Evolutionary conservation across 225 moss, liverwort and hornwort species (phyloP).

Genomic region (Pleurozium schreberi): DNA sequence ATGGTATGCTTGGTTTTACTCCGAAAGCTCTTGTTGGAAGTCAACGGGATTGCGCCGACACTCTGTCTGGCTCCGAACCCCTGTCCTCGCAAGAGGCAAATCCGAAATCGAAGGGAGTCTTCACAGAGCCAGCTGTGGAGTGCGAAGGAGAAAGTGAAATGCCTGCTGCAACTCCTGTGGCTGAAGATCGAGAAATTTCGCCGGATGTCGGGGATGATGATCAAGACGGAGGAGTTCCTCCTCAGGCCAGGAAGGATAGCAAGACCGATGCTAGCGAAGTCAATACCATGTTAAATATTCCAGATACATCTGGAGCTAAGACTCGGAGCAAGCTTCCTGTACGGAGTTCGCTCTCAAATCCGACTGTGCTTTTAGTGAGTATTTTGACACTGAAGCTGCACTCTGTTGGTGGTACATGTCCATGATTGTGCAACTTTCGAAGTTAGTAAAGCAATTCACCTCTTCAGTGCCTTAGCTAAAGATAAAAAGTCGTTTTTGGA

Average conservation of each 20-base stretch:
- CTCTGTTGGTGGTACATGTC: background rate
- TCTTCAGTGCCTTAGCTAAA: background rate
- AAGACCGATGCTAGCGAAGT: slow-evolving; percentile 53
- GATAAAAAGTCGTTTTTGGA: background rate
- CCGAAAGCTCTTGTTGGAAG: slow-evolving; percentile 24
- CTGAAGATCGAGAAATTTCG: slow-evolving; percentile 28
- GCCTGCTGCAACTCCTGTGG: slow-evolving; percentile 13
- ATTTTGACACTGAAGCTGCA: background rate
- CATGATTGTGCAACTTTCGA: background rate
- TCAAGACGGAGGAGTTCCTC: slow-evolving; percentile 11
- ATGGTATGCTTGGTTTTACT: slow-evolving; percentile 49
- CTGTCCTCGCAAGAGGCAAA: slow-evolving; percentile 32
- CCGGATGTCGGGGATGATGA: slow-evolving; percentile 28
- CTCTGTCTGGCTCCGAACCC: slow-evolving; percentile 36
- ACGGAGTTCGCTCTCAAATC: slow-evolving; percentile 22
- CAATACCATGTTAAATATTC: slow-evolving; percentile 47
- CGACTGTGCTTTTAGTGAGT: slow-evolving; percentile 37
- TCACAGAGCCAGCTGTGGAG: slow-evolving; percentile 28
- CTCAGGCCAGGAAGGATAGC: slow-evolving; percentile 30
- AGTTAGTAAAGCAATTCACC: too few species aligned
- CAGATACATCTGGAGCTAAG: slow-evolving; percentile 24
- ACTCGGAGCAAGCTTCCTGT: slow-evolving; percentile 29
- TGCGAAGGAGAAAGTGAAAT: slow-evolving; percentile 55
- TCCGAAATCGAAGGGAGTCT: slow-evolving; percentile 22
- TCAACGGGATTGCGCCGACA: slow-evolving; percentile 36